Base-by-base conservation (phyloP, 2,329 filamentous ascomycete species). In the Fusarium sp. region DNA sequence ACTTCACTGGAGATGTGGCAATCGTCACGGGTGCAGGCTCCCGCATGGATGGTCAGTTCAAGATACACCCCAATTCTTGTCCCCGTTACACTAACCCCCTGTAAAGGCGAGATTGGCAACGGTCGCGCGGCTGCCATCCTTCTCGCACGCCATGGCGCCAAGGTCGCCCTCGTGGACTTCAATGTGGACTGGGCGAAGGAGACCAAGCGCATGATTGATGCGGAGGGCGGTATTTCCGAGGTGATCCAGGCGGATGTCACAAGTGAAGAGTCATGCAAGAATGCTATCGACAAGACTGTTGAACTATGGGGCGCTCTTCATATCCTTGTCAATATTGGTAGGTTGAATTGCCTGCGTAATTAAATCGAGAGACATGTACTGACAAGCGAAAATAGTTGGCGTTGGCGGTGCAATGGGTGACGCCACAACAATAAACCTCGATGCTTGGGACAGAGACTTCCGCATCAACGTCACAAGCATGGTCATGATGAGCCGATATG, bases 381-480 rank as follows among this genome's bases (percentile, higher is more conserved):
- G n/a, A 58, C 24, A n/a, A 22, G 18, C 11, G 33, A 15, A 11
- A 22, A 7, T 9, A 63, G 60, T 63, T 26, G 60, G 52, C 6
- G 60, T 59, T 18, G 60, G 60, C 11, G 60, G 60, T 14, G 60
- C 52, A 11, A 63, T 63, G 15, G 60, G 60, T 18, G 52, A 63
- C 12, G 60, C 60, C 4, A 63, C 60, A 22, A 48, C 42, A 5
- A 63, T 63, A 5, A 63, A 63, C 26, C 35, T 63, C 15, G 60
- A 63, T n/a, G 60, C 60, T 39, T 63, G 60, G 60, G 60, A 63
- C 22, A 28, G 60, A 38, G 60, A 63, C 18, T 63, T 63, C 10
- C 60, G 60, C 22, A 63, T 63, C 10, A 63, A 63, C 20, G 60
- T 63, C 35, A 63, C 60, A 20, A 63, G 60, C 35, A 63, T 63